Base-by-base conservation (phyloP, 2,329 filamentous ascomycete species). In the Passalora sequoiae region DNA sequence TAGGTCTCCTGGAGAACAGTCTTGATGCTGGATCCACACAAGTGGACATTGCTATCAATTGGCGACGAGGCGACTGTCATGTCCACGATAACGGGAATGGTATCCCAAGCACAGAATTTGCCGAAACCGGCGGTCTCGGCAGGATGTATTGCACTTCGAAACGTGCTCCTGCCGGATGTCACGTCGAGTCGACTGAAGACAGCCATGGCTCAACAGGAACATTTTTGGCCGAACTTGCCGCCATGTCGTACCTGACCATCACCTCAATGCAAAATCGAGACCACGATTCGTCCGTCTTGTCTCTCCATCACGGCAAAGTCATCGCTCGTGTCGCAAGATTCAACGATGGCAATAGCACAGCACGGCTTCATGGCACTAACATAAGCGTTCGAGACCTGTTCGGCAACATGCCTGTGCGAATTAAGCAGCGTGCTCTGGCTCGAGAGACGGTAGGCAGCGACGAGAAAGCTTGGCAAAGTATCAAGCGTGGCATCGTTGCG, bases 71-170 rank as follows among this genome's bases (percentile, higher is more conserved):
- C 4, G 80, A 77, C 54, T 95, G 89, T 64, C 73, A 75, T 0
- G 76, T 96, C 4, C 85, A 94, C 59, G 92, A 98, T 61, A 77
- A 97, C 66, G 92, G 92, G 1, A 44, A 70, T 12, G 92, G 92
- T 0, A 94, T 98, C 33, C 62, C 71, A 1, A 78, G 84, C 1
- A 59, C 64, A 1, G 89, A 96, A 54, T 96, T 97, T 56, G 59
- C 60, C n/a, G 69, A 77, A 2, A 63, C 67, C 33, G 88, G 88
- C 4, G 83, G 85, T 0, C 69, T 96, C 13, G 84, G 80, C 17
- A 86, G 81, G 65, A 52, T 49, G 38, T 46, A 51, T 54, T 89
- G 84, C 64, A 92, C 91, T 0, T 96, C 89, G 2, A 94, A 85
- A 61, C 77, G 77, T 35, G 44, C 59, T 38, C 47, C 56, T 44